Base-by-base conservation (phyloP, 306 rosid genomes). In the Lathyrus oleraceus region DNA sequence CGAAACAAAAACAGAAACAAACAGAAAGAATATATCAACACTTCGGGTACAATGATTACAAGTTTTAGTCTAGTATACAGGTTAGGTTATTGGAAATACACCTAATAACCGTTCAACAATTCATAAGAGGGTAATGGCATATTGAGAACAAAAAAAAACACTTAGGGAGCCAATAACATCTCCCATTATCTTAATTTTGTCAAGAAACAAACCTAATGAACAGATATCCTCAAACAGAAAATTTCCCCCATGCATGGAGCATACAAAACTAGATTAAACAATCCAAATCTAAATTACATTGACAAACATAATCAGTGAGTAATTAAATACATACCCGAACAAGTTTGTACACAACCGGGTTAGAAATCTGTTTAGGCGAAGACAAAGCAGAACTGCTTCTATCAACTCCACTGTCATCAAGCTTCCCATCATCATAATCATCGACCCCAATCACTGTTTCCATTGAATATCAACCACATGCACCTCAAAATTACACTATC, bases 331-430 rank as follows among this genome's bases (percentile, higher is more conserved):
- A 30, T 87, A 95, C 99, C 99, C 97, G 89, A 44, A 95, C 99
- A 23, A 95, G 99, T 86, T 95, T 95, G 86, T 95, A 95, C 25
- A 95, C 96, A 84, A 95, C 89, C 19, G 97, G 96, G 60, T 91
- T 89, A 10, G 97, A 70, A 74, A 91, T 76, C 75, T 83, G 85
- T 75, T 71, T 86, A 0, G 87, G 83, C n/a, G 95, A 84, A 78
- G 89, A 86, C 78, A 85, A 64, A 61, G 83, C 79, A 30, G 87
- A 83, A 81, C 79, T 81, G 79, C 84, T 82, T 59, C 81, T 82
- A 78, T 77, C 92, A 61, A 81, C 67, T 58, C 84, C 82, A 76
- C 76, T 69, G 21, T 84, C 96, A 65, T 80, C 96, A 80, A 65
- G 77, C 83, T 84, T 84, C 69, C 85, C 87, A 70, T 83, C 96